These are phyloP conservation scores for Geranium brycei DNA, from an alignment of 345 rosid species.

Conservation along the genomic window DNA sequence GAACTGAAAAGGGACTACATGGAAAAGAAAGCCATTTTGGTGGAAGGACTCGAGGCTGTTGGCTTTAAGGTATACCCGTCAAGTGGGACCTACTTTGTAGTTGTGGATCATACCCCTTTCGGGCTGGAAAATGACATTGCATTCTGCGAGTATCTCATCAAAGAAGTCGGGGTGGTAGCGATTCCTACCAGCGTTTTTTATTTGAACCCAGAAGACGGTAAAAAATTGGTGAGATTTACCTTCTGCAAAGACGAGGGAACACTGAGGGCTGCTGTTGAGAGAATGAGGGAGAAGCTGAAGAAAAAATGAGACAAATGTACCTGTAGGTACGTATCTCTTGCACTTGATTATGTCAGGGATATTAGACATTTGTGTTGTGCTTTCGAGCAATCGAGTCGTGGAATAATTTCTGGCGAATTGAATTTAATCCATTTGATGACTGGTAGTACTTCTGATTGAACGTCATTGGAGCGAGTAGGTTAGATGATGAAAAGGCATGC, in stretches of 20 bases:
- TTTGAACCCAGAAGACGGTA: constrained; percentile 87
- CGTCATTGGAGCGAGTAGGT: no score
- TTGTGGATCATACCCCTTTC: constrained; percentile 85
- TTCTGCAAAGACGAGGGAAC: constrained; percentile 93
- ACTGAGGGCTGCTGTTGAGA: constrained; percentile 63
- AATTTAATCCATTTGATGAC: no score
- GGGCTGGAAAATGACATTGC: constrained; percentile 63
- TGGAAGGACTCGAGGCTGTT: constrained; percentile 69
- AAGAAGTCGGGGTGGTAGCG: constrained; percentile 91
- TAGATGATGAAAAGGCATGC: no score
- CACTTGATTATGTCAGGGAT: not conserved
- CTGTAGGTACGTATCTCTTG: not conserved
- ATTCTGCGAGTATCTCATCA: constrained; percentile 79
- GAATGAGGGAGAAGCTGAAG: constrained; percentile 80
- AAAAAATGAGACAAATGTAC: constrained; percentile 19
- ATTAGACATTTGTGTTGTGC: no score
- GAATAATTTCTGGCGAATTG: no score
- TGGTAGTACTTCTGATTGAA: no score
- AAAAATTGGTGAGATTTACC: constrained; percentile 83
- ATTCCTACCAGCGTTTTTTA: constrained; percentile 87
- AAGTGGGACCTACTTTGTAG: constrained; percentile 83
- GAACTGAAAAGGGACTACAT: constrained; percentile 68
- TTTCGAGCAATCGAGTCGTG: no score
- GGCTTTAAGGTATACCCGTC: constrained; percentile 87
- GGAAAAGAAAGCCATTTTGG: constrained; percentile 70